Evolutionary conservation across 192 early-diverging fungal species (phyloP).

Genomic region (Rhizophlyctis rosea): DNA sequence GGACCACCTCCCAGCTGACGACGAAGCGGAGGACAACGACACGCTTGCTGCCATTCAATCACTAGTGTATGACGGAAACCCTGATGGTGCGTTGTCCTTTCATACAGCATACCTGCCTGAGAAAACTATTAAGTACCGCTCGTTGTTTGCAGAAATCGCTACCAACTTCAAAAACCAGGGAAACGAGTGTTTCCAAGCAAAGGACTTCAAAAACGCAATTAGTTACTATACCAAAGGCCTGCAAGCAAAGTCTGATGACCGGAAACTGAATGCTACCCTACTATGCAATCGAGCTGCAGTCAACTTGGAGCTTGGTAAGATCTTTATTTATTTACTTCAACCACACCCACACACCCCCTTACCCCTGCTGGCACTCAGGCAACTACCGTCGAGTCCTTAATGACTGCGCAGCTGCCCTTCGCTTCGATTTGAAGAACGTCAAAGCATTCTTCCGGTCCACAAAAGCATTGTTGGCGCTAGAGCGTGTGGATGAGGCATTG

Average conservation of each 20-base stretch:
- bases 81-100: conserved; percentile 64
- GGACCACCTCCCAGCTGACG: conserved; percentile 66
- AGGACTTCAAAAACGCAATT: conserved; percentile 73
- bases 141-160: conserved; percentile 65
- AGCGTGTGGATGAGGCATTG: conserved; percentile 76
- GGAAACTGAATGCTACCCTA: conserved; percentile 72
- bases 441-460: conserved; percentile 93
- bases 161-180: conserved; percentile 94
- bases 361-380: too few relatives aligned
- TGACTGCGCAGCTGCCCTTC: conserved; percentile 85
- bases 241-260: conserved; percentile 64
- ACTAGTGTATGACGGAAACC: conserved; percentile 87
- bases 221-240: conserved; percentile 86
- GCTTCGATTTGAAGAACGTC: conserved; percentile 73
- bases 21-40: conserved; percentile 67
- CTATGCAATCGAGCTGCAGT: conserved; percentile 89
- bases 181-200: conserved; percentile 80
- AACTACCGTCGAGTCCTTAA: conserved; percentile 85
- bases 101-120: background rate
- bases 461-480: conserved; percentile 74
- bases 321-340: conserved; percentile 5
- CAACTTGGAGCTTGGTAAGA: conserved; percentile 78
- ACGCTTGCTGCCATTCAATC: conserved; percentile 79
- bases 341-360: too few relatives aligned
- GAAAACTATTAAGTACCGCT: background rate